Evolutionary conservation across 148 eudicot species (phyloP).

Genomic region (Hydrangea macrophylla): DNA sequence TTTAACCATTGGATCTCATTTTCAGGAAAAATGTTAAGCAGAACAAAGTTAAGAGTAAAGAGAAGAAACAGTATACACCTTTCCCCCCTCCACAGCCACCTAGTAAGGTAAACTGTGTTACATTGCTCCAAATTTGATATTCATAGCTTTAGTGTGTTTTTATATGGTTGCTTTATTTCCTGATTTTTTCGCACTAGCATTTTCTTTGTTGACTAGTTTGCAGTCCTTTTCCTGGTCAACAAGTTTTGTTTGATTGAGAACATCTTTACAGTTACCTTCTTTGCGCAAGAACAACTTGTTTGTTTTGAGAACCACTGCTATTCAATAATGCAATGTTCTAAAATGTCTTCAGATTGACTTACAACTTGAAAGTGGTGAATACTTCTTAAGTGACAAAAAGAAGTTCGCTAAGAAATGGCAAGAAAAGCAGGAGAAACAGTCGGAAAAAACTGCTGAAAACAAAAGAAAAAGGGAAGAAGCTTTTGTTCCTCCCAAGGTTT

Average conservation of each 20-base stretch:
- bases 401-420: constrained; percentile 64
- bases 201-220: too few relatives aligned
- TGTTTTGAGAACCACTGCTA: background rate
- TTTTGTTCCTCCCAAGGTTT: constrained; percentile 67
- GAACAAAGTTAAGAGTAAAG: constrained; percentile 64
- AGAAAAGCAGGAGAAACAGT: constrained; percentile 66
- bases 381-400: constrained; percentile 64
- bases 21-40: constrained; percentile 80
- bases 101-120: constrained; percentile 50
- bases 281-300: too few relatives aligned
- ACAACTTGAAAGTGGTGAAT: constrained; percentile 72
- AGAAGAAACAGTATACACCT: constrained; percentile 77
- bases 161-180: too few relatives aligned
- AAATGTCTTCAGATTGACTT: constrained; percentile 42
- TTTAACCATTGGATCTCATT: background rate
- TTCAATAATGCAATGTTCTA: background rate
- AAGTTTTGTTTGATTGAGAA: too few relatives aligned
- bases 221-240: too few relatives aligned
- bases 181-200: too few relatives aligned
- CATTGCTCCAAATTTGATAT: background rate
- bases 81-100: constrained; percentile 81
- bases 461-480: constrained; percentile 62
- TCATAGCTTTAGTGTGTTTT: too few relatives aligned
- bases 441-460: constrained; percentile 61
- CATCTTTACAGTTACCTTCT: too few relatives aligned